A percentile compares a stretch with the other conserved stretches of the same genome.
Evolutionary conservation across 164 flowering plant species (phyloP).

Genomic region (Tinospora cordifolia): DNA sequence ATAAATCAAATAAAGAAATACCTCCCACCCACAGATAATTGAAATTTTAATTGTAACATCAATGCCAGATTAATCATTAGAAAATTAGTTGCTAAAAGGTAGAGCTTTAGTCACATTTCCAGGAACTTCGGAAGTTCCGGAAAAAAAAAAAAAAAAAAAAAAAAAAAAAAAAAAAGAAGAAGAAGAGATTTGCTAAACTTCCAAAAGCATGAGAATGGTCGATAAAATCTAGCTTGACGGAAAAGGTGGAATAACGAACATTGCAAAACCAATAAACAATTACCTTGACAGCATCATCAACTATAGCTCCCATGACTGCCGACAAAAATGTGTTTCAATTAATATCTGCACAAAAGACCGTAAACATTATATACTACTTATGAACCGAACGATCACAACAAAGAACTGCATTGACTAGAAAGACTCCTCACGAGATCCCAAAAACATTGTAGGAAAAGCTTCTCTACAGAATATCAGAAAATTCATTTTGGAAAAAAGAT

Average conservation of each 20-base stretch:
- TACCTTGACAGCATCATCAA: slow-evolving; percentile 41
- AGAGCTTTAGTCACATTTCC: too few species aligned
- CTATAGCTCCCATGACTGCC: slow-evolving; percentile 39
- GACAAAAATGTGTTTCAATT: slow-evolving; percentile 2
- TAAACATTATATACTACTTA: neutral
- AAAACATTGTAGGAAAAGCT: neutral
- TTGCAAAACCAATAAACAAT: neutral
- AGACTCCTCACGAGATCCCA: neutral
- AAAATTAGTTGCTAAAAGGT: neutral
- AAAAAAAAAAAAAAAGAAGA: neutral
- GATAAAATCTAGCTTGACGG: neutral
- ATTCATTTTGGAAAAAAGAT: neutral
- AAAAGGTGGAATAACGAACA: neutral
- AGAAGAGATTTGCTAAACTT: neutral
- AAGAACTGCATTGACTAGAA: neutral
- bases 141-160: neutral
- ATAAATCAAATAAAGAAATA: neutral
- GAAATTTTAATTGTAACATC: neutral
- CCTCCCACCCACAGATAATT: too few species aligned
- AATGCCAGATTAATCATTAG: neutral
- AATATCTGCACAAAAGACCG: slow-evolving; percentile 20
- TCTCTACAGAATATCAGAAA: neutral
- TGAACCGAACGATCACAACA: neutral
- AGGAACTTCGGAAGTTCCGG: too few species aligned
- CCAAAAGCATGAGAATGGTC: neutral